phyloP scores from a whole-genome alignment of 2,329 filamentous ascomycete genomes.

The Exophiala viscosa region DNA sequence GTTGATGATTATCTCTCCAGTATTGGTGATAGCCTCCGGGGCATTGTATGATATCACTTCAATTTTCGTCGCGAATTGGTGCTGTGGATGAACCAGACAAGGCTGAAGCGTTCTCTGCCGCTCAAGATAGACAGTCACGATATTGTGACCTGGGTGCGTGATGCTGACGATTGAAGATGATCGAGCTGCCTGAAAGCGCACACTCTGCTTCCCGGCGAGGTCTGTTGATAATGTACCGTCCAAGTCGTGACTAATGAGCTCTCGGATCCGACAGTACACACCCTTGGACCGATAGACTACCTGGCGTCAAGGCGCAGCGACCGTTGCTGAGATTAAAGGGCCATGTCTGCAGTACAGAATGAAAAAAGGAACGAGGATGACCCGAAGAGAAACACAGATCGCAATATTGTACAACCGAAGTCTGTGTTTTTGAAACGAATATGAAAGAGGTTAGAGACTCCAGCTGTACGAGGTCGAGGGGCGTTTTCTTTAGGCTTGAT shows the following conservation, averaged over 20 bases:
- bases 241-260: constrained; percentile 6
- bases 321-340: constrained; percentile 10
- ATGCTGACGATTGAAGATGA: background rate
- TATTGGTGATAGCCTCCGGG: background rate
- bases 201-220: background rate
- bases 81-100: background rate
- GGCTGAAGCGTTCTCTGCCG: background rate
- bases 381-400: constrained; percentile 13
- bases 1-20: background rate
- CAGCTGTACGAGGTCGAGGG: constrained; percentile 9
- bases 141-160: background rate
- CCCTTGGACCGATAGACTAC: constrained; percentile 1
- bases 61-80: background rate
- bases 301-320: constrained; percentile 1
- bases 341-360: constrained; percentile 4
- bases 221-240: background rate
- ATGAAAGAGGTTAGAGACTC: constrained; percentile 21
- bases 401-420: constrained; percentile 16
- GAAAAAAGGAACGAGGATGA: background rate
- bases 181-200: background rate
- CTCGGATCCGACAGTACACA: constrained; percentile 7
- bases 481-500: constrained; percentile 12
- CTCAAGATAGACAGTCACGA: background rate
- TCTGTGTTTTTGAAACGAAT: constrained; percentile 12
- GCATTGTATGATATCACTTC: background rate